Percentiles rank a stretch among this genome's conserved stretches.
phyloP scores from a whole-genome alignment of 225 moss, liverwort and hornwort species.

The Polytrichum formosum region DNA sequence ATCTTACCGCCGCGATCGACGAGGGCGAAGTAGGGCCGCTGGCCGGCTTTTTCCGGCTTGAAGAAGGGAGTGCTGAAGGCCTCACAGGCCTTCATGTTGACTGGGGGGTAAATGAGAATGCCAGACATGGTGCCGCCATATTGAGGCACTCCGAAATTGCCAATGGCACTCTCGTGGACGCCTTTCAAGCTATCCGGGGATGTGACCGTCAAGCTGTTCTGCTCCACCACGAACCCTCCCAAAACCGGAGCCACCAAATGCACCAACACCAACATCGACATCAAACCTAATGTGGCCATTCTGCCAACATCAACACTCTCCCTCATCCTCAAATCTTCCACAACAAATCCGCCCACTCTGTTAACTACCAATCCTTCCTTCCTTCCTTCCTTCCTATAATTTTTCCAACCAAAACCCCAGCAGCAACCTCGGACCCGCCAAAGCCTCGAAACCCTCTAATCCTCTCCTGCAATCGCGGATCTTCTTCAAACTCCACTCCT shows the following conservation, averaged over 20 bases:
- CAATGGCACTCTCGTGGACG: slow-evolving; percentile 12
- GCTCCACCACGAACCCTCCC: slow-evolving; percentile 14
- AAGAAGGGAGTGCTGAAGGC: slow-evolving; percentile 20
- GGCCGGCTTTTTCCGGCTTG: slow-evolving; percentile 9
- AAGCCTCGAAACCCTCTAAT: too few species aligned
- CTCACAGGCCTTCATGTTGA: slow-evolving; percentile 15
- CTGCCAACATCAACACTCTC: too few species aligned
- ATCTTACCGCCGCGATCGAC: slow-evolving; percentile 46
- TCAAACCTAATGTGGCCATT: too few species aligned
- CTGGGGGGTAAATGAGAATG: slow-evolving; percentile 9
- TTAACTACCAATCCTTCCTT: too few species aligned
- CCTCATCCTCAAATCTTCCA: too few species aligned
- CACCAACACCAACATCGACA: not conserved
- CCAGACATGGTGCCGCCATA: slow-evolving; percentile 19
- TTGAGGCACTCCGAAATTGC: slow-evolving; percentile 20
- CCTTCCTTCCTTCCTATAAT: too few species aligned
- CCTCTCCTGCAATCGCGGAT: too few species aligned
- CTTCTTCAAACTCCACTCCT: too few species aligned
- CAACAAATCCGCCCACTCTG: too few species aligned
- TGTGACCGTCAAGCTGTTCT: slow-evolving; percentile 14
- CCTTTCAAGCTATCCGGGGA: slow-evolving; percentile 14
- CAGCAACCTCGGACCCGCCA: too few species aligned
- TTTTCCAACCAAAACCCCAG: too few species aligned
- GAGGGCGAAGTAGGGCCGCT: slow-evolving; percentile 29
- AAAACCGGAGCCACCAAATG: not conserved